Evolutionary conservation across 495 filamentous ascomycete genomes (phyloP).

Genomic region (Podospora fimiseda): DNA sequence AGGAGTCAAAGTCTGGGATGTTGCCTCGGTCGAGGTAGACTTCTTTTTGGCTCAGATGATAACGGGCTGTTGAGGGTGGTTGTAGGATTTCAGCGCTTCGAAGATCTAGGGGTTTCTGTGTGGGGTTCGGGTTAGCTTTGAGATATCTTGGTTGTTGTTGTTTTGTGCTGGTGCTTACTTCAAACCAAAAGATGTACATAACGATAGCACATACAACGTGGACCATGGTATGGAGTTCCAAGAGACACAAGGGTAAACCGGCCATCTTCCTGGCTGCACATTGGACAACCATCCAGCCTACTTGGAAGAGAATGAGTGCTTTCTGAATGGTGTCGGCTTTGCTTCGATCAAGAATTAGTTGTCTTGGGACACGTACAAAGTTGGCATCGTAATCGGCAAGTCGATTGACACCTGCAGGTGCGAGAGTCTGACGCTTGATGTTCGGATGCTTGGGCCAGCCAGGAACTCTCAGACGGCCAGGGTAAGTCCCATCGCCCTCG

Average conservation of each 20-base stretch:
- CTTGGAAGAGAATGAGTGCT: slow-evolving; percentile 25
- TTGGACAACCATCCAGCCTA: slow-evolving; percentile 27
- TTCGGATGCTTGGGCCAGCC: too few species aligned
- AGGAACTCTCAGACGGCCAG: too few species aligned
- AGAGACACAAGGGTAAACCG: slow-evolving; percentile 23
- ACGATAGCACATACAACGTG: slow-evolving; percentile 32
- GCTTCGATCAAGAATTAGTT: slow-evolving; percentile 16
- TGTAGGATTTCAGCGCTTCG: background rate
- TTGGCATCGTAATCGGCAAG: background rate
- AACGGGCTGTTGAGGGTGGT: too few species aligned
- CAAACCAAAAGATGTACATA: slow-evolving; percentile 24
- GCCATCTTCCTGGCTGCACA: slow-evolving; percentile 13
- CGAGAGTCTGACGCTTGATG: background rate
- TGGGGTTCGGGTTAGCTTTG: background rate
- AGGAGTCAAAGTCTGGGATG: background rate
- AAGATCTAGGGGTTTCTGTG: background rate
- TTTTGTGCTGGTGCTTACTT: slow-evolving; percentile 6
- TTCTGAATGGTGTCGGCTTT: slow-evolving; percentile 32
- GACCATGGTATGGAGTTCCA: slow-evolving; percentile 34
- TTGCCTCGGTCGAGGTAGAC: background rate
- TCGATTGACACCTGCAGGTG: background rate
- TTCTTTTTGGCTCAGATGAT: too few species aligned
- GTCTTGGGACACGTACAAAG: background rate
- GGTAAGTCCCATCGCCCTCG: too few species aligned
- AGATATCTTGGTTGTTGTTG: too few species aligned